Evolutionary conservation across 1,284 basidiomycete genomes (phyloP), one percentile per base, ranked within the genome.

Genomic region (Trichosporon coremiiforme): DNA sequence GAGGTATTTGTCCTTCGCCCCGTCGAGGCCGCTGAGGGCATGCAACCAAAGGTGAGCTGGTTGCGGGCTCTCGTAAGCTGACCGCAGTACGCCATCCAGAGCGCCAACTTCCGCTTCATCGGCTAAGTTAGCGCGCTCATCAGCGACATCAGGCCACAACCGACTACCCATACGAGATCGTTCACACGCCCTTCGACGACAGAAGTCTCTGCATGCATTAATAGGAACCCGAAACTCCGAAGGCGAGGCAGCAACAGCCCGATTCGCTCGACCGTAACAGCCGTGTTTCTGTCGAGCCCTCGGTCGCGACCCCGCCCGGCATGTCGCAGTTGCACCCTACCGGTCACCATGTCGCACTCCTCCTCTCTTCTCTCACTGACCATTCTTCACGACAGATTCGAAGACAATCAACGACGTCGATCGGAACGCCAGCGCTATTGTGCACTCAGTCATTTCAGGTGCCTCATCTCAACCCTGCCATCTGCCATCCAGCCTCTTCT

Each of bases 21-120:
- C 7, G 68, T 75, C 20, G 79, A 78, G 55, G 74, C 75, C 29
- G 77, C 72, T 3, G 79, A 79, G 66, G 79, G 79, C 29, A 78
- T 76, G 74, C 80, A 80, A 69, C 80, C 80, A 0, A 82, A 77
- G 70, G 80, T 82, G 25, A 67, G 25, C 25, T 25, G 25, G 25
- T 25, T 25, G 25, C 25, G 25, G 25, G 25, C 4, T 6, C 6
- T 17, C 38, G 22, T 12, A 5, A 65, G 55, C 64, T 64, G 22
- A 68, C 41, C 13, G 17, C 64, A 82, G 80, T 82, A 82, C 68
- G 74, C 75, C 9, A 79, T 82, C 38, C 77, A 78, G 63, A 79
- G 76, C 72, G 75, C 78, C 0, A 80, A 79, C 69, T 82, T 82
- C 75, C 75, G 80, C 5, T 82, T 80, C 68, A 80, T 82, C 31